Evolutionary conservation across 768 basidiomycete genomes (phyloP), one percentile per base, ranked within the genome.

Genomic region (Pleurotus eryngii): DNA sequence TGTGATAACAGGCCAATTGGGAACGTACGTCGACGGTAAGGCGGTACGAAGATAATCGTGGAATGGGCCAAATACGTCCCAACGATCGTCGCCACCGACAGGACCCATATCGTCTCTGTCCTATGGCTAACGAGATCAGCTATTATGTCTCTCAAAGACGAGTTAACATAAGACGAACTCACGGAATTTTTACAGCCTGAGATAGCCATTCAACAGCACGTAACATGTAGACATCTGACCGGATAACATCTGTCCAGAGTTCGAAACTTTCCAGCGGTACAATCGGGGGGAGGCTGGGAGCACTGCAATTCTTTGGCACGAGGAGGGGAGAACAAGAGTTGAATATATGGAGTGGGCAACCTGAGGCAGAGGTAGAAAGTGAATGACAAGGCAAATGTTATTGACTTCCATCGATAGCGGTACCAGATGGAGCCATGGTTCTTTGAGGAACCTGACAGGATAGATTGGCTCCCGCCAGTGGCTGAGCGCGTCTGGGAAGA

Each of bases 11-110:
- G 0, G 35, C 20, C 39, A 15, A 42, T 11, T 40, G n/a, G 70
- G 73, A 39, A 71, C 90, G 77, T 79, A 82, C 67, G 85, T 73
- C 6, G 86, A 83, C 60, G 89, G 94, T 30, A 87, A 80, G 5
- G 73, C 69, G 3, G 59, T 50, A 24, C 62, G 58, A 11, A 90
- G 76, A 62, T 87, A 85, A 9, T 77, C 74, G 53, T 86, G 84
- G 66, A 87, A 80, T 8, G 70, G 67, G 0, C 60, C 68, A 49
- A 87, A 85, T 18, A 71, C 75, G 26, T 81, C 73, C 85, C 84
- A 87, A 20, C 81, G 73, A 7, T 77, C 68, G 57, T 84, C 83
- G 51, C 72, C 67, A 6, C 75, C 78, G 46, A 82, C 70, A 7
- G 73, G 68, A 7, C 72, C 75, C 70, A 83, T 75, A 56, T 72